Percentiles rank a stretch among this genome's conserved stretches.
Evolutionary conservation across 306 rosid genomes (phyloP).

Genomic region (Sesbania bispinosa): DNA sequence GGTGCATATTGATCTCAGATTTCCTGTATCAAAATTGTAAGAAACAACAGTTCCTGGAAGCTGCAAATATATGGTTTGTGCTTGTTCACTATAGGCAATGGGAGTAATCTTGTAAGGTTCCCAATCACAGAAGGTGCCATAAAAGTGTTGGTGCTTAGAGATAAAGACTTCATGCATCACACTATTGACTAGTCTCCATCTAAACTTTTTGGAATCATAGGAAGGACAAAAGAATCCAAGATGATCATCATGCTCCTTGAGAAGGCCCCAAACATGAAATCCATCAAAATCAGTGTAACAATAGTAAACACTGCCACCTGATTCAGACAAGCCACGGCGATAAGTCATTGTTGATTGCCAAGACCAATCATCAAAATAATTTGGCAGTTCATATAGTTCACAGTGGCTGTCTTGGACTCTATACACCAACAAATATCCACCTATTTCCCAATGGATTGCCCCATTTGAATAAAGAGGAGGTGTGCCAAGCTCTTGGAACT

Average conservation of each 20-base stretch:
- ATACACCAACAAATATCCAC: constrained; percentile 32
- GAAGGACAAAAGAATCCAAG: neutral
- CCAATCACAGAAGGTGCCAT: neutral
- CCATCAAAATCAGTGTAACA: constrained; percentile 42
- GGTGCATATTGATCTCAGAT: constrained; percentile 4
- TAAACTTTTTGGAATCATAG: constrained; percentile 19
- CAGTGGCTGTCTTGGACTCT: neutral
- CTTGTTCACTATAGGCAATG: constrained; percentile 14
- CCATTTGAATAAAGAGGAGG: constrained; percentile 36
- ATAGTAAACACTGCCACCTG: constrained; percentile 30
- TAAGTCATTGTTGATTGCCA: constrained; percentile 32
- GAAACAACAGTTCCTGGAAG: constrained; percentile 37
- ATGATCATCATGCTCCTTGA: constrained; percentile 26
- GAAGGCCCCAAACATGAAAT: constrained; percentile 34
- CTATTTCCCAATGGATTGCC: constrained; percentile 37
- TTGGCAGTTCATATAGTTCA: constrained; percentile 28
- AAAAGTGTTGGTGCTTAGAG: neutral
- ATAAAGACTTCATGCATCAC: neutral
- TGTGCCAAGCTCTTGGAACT: constrained; percentile 25
- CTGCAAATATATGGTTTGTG: constrained; percentile 28
- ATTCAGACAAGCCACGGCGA: constrained; percentile 32
- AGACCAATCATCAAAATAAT: constrained; percentile 20
- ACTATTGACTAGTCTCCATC: constrained; percentile 33
- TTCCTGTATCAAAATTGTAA: constrained; percentile 15
- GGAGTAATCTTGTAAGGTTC: constrained; percentile 36